phyloP scores from a whole-genome alignment of 2,329 filamentous ascomycete genomes.

The Alternaria sp. region DNA sequence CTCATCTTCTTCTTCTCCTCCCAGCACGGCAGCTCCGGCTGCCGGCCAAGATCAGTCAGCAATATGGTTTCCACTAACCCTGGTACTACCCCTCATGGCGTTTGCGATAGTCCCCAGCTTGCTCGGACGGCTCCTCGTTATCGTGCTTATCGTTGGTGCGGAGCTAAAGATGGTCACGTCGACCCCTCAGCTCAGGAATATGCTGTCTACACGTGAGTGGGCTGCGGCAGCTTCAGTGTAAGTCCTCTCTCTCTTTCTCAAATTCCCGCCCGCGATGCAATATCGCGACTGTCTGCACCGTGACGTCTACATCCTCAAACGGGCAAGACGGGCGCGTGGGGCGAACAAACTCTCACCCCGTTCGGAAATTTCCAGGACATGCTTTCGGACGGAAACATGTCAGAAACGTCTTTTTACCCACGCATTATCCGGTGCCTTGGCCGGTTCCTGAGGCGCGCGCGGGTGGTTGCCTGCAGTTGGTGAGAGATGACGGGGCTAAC shows the following conservation, averaged over 20 bases:
- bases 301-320: neutral
- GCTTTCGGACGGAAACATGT: neutral
- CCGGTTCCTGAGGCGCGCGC: conserved; percentile 3
- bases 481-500: conserved; percentile 39
- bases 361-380: neutral
- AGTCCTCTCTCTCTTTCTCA: conserved; percentile 33
- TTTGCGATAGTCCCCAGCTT: conserved; percentile 53
- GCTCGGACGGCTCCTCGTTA: conserved; percentile 49
- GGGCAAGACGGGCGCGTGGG: neutral
- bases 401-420: neutral
- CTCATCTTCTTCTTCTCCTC: neutral
- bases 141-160: conserved; percentile 46
- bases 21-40: conserved; percentile 20
- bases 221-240: conserved; percentile 47
- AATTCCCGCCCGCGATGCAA: neutral
- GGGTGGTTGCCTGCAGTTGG: conserved; percentile 8
- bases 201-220: conserved; percentile 51
- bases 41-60: conserved; percentile 22
- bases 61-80: conserved; percentile 46
- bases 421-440: conserved; percentile 14
- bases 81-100: conserved; percentile 50
- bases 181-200: conserved; percentile 40
- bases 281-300: neutral
- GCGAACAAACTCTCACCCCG: neutral
- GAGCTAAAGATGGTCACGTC: conserved; percentile 43